Percentiles rank a stretch among this genome's conserved stretches.
These are phyloP conservation scores for Hippophae tibetana DNA, from an alignment of 306 rosid genomes.

Conservation along the genomic window DNA sequence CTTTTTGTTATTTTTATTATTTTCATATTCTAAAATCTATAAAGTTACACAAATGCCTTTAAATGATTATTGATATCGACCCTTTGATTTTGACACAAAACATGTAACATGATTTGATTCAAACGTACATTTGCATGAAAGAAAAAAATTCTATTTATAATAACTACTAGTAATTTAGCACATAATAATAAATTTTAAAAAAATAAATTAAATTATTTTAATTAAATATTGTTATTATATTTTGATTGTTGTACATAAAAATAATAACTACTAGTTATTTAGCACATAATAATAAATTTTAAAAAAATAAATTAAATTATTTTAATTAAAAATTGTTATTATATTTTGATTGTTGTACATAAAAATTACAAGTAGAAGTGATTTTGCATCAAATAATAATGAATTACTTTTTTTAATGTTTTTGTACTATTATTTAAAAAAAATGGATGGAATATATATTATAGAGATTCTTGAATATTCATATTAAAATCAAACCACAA, in stretches of 20 bases:
- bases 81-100: constrained; percentile 2
- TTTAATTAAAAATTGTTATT: no score
- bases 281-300: no score
- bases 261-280: no score
- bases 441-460: neutral
- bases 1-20: neutral
- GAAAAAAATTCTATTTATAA: no score
- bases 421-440: neutral
- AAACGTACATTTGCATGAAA: neutral
- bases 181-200: no score
- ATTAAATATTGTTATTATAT: no score
- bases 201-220: no score
- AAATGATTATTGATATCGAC: constrained; percentile 6
- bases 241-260: no score
- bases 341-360: no score
- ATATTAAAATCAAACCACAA: neutral
- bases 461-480: constrained; percentile 11
- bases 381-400: neutral
- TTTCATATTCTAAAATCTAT: neutral
- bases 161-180: no score
- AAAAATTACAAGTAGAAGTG: no score
- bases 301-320: no score
- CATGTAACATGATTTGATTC: constrained; percentile 1
- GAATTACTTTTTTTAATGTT: neutral
- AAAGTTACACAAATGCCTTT: neutral